phyloP scores from a whole-genome alignment of 495 filamentous ascomycete species.

The Talaromyces stipitatus region DNA sequence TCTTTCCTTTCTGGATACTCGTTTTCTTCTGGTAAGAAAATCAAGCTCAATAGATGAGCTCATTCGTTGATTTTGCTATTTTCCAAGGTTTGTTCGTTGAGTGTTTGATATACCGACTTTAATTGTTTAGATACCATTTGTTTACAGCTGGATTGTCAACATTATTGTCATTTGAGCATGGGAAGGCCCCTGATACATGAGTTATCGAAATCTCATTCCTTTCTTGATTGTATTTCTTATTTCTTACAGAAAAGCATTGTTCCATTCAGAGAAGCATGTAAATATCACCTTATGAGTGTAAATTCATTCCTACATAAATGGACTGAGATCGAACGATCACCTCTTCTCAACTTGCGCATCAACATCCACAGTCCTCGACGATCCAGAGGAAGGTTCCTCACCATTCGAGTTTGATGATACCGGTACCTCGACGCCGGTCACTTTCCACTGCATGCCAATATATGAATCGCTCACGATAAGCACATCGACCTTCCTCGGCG shows the following conservation, averaged over 20 bases:
- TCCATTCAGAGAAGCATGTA: too few relatives aligned
- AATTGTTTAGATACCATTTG: slow-evolving; percentile 1
- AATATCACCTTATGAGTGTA: too few relatives aligned
- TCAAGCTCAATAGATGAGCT: too few relatives aligned
- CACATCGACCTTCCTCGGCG: slow-evolving; percentile 55
- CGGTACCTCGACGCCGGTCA: slow-evolving; percentile 47
- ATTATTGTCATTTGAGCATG: slow-evolving; percentile 1
- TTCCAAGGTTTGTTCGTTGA: background rate
- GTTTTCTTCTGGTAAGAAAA: background rate
- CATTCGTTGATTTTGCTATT: background rate
- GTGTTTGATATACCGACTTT: background rate
- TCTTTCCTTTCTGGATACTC: background rate
- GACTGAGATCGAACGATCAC: too few relatives aligned
- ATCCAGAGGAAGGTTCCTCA: background rate
- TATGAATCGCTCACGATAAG: slow-evolving; percentile 79
- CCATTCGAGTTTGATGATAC: slow-evolving; percentile 25
- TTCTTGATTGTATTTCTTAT: background rate
- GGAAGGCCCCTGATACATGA: background rate
- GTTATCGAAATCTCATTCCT: background rate
- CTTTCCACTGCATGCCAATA: slow-evolving; percentile 65
- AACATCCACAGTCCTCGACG: background rate
- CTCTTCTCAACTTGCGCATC: slow-evolving; percentile 10
- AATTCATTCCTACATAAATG: too few relatives aligned
- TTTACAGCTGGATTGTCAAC: background rate
- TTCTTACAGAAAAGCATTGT: too few relatives aligned